Percentiles rank a stretch among this genome's conserved stretches.
phyloP scores from a whole-genome alignment of 257 asterid genomes.

The Penstemon davidsonii region DNA sequence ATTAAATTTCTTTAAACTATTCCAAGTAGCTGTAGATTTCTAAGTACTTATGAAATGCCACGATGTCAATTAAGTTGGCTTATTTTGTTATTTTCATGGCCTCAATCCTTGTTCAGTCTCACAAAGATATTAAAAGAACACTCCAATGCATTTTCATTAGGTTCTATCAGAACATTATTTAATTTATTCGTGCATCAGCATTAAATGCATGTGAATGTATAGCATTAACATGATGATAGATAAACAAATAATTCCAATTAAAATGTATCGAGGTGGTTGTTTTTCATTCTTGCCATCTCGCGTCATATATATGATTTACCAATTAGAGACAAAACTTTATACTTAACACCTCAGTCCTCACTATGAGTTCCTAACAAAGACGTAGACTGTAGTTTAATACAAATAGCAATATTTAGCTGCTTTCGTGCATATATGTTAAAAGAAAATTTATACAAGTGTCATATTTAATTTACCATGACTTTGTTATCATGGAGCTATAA shows the following conservation, averaged over 20 bases:
- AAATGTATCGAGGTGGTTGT: neutral
- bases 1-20: neutral
- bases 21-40: neutral
- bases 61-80: neutral
- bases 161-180: neutral
- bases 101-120: neutral
- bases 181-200: neutral
- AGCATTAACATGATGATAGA: neutral
- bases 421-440: neutral
- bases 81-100: neutral
- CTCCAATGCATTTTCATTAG: neutral
- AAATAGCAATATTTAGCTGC: neutral
- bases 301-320: neutral
- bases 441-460: constrained; percentile 5
- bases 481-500: constrained; percentile 1
- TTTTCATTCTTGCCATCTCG: neutral
- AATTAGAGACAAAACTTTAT: constrained; percentile 6
- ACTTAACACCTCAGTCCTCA: constrained; percentile 14
- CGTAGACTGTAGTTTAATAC: constrained; percentile 6
- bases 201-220: constrained; percentile 8
- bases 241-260: neutral
- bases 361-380: constrained; percentile 3
- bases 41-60: neutral
- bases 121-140: neutral
- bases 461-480: constrained; percentile 12